Conservation (phyloP, 176 grass and related monocot genomes). For the Cenchrus americanus region DNA sequence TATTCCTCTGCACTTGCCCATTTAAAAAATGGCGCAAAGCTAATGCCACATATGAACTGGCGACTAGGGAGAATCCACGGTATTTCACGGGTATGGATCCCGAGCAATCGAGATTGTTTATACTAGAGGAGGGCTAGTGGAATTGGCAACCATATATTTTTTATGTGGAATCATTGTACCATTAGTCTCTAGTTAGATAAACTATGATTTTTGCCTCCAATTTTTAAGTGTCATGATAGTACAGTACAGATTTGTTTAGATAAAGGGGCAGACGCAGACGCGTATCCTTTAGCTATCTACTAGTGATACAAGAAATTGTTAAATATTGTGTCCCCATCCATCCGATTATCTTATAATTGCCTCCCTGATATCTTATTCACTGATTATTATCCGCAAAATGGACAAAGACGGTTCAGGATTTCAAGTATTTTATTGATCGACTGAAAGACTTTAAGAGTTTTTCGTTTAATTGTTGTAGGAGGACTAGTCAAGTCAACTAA, state of each 20-base stretch:
- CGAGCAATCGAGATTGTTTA: constrained; percentile 11
- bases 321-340: constrained; percentile 21
- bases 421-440: constrained; percentile 1
- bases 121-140: constrained; percentile 14
- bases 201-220: constrained; percentile 9
- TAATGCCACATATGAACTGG: constrained; percentile 8
- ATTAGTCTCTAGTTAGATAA: constrained; percentile 19
- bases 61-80: constrained; percentile 7
- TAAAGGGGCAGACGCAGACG: constrained; percentile 7
- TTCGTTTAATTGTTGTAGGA: neutral
- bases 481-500: constrained; percentile 13
- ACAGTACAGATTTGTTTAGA: constrained; percentile 26
- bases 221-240: constrained; percentile 18
- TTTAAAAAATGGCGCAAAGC: neutral
- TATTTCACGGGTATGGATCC: constrained; percentile 30
- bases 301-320: constrained; percentile 14
- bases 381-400: constrained; percentile 16
- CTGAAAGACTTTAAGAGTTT: neutral
- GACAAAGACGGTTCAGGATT: constrained; percentile 33
- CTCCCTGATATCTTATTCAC: constrained; percentile 16
- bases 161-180: constrained; percentile 50
- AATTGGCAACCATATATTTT: constrained; percentile 45
- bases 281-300: constrained; percentile 27
- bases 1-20: neutral
- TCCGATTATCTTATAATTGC: constrained; percentile 18